Evolutionary conservation across 257 asterid species (phyloP).

Genomic region (Oldenlandia corymbosa): DNA sequence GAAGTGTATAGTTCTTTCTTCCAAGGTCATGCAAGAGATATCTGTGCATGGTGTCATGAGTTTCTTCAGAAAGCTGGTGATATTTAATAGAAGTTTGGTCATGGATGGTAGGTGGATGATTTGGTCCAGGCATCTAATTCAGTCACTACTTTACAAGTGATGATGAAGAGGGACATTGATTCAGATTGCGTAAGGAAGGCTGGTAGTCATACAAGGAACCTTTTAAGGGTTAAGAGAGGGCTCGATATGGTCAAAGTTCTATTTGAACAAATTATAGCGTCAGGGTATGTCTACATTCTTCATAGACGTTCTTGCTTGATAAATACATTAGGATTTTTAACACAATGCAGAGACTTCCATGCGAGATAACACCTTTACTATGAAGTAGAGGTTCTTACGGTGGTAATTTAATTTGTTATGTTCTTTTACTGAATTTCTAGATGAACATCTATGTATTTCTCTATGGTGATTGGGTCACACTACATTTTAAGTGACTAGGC

Average conservation of each 20-base stretch:
- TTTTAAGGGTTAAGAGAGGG: constrained; percentile 91
- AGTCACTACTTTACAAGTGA: constrained; percentile 42
- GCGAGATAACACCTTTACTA: background rate
- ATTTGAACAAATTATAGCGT: constrained; percentile 69
- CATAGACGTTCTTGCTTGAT: constrained; percentile 9
- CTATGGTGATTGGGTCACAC: too few species aligned
- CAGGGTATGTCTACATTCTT: constrained; percentile 48
- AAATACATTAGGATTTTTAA: background rate
- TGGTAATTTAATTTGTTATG: background rate
- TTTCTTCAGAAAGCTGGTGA: background rate
- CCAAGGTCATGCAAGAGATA: too few species aligned
- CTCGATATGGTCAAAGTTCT: constrained; percentile 84
- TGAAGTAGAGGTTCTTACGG: background rate
- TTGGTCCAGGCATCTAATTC: constrained; percentile 70
- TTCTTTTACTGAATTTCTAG: background rate
- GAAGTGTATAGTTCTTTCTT: background rate
- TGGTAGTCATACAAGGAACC: constrained; percentile 91
- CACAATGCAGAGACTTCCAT: background rate
- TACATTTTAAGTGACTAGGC: background rate
- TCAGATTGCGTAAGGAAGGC: constrained; percentile 60
- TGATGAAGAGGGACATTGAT: constrained; percentile 75
- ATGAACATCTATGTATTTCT: background rate
- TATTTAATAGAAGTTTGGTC: constrained; percentile 7
- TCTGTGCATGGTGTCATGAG: background rate
- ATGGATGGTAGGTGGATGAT: constrained; percentile 57